Conservation (phyloP, 306 rosid genomes). For the Cotoneaster glaucophyllus region DNA sequence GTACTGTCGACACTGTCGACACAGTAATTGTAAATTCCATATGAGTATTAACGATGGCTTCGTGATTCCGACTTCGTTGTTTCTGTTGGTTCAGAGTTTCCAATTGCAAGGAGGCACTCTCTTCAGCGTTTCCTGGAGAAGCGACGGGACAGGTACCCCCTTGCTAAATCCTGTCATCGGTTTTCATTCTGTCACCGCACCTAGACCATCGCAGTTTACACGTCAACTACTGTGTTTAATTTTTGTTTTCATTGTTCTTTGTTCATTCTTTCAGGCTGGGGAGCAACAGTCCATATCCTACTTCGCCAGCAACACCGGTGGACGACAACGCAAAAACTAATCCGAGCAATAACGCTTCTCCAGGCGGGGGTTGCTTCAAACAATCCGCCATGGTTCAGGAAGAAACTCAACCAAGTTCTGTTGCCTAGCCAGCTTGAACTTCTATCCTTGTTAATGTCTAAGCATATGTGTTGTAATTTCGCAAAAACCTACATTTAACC, state of each 20-base stretch:
- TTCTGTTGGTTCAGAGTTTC: conserved; percentile 49
- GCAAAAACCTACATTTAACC: background rate
- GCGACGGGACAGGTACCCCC: conserved; percentile 46
- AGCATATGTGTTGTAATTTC: background rate
- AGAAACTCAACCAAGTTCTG: conserved; percentile 21
- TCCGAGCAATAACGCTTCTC: conserved; percentile 11
- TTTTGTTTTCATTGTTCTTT: background rate
- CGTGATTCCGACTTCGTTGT: background rate
- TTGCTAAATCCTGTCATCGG: background rate
- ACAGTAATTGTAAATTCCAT: background rate
- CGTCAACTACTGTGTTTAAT: background rate
- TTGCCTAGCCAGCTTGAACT: conserved; percentile 19
- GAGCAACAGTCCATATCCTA: conserved; percentile 47
- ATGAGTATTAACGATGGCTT: background rate
- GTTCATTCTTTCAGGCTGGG: conserved; percentile 38
- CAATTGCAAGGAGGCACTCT: conserved; percentile 70
- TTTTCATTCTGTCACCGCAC: background rate
- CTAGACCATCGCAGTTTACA: background rate
- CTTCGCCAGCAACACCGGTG: conserved; percentile 18
- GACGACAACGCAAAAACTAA: conserved; percentile 14
- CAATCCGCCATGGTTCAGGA: conserved; percentile 9
- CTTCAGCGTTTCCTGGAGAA: conserved; percentile 76
- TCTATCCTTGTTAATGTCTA: background rate
- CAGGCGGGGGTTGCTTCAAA: conserved; percentile 21
- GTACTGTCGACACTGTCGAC: background rate